Evolutionary conservation across 2,329 filamentous ascomycete genomes (phyloP).

Genomic region (Venturiaceae sp.): DNA sequence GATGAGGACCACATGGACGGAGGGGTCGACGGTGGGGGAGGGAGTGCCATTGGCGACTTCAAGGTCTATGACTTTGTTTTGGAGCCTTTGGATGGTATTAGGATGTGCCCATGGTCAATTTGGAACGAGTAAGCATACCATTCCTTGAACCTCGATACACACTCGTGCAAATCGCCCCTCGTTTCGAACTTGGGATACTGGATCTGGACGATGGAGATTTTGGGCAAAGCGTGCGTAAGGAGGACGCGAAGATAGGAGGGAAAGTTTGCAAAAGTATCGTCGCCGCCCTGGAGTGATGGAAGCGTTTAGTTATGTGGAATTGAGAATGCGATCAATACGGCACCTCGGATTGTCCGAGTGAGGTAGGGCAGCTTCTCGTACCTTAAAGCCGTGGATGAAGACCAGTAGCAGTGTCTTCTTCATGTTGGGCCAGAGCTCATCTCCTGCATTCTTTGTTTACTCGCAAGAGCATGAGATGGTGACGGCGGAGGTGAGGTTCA

Average conservation of each 20-base stretch:
- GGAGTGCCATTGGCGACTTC: constrained; percentile 74
- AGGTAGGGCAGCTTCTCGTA: not conserved
- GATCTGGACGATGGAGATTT: constrained; percentile 55
- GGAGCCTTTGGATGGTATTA: constrained; percentile 47
- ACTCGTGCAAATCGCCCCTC: constrained; percentile 62
- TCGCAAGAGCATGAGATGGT: no score
- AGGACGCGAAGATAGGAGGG: constrained; percentile 60
- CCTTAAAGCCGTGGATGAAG: constrained; percentile 86
- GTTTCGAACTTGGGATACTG: constrained; percentile 80
- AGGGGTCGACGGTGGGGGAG: constrained; percentile 78
- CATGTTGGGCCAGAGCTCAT: constrained; percentile 28
- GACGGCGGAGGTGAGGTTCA: no score
- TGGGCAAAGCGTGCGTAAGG: constrained; percentile 56
- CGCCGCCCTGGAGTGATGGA: constrained; percentile 48
- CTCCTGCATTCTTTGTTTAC: constrained; percentile 1
- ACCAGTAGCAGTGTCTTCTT: constrained; percentile 73
- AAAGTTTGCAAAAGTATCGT: constrained; percentile 69
- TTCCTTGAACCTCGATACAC: constrained; percentile 63
- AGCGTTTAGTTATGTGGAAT: no score
- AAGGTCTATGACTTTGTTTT: constrained; percentile 87
- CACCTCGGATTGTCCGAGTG: not conserved
- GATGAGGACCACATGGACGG: constrained; percentile 69
- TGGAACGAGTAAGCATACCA: constrained; percentile 45
- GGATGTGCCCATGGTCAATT: not conserved
- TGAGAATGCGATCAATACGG: no score